Evolutionary conservation across 129 eudicot species (phyloP), one percentile per base, ranked within the genome.

Genomic region (Apium graveolens): DNA sequence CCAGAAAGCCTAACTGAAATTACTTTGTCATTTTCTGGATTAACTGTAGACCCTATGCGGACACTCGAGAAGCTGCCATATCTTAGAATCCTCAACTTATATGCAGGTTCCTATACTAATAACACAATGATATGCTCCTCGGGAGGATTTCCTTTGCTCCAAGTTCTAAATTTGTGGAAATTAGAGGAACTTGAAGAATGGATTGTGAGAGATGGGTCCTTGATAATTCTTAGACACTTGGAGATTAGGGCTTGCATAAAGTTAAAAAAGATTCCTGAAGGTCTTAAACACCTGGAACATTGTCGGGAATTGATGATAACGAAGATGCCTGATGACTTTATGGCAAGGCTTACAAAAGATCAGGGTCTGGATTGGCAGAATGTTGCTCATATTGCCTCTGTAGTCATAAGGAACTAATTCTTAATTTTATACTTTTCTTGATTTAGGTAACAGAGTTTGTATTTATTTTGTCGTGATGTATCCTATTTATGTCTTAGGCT

Each of bases 1-100:
- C 78, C 82, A n/a, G 32, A 17, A 7, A 79, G 70, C 53, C 76
- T 79, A 0, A 79, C 78, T 17, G 82, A 79, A 65, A 72, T 79
- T 43, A 71, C 82, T 46, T 72, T 71, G 55, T 79, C 82, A 7
- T 20, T 35, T 0, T 71, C 70, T 2, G 77, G 65, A 0, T 55
- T 79, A n/a, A 35, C 1, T n/a, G 27, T 46, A 17, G 82, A 79
- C 11, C 82, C 78, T 26, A n/a, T 69, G 75, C 20, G 20, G 53
- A 26, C 29, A 16, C 13, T 79, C 57, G 77, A 72, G 62, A 48
- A 48, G 24, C 78, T 79, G 38, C 82, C 72, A n/a, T 49, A 39
- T 29, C 78, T 79, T 0, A 49, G 62, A 38, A 79, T 48, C 16
- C 82, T 72, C 13, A 71, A 48, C 46, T 53, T 79, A 75, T 53